Base-by-base conservation (phyloP, 1,284 basidiomycete genomes). In the Ganoderma sinense region DNA sequence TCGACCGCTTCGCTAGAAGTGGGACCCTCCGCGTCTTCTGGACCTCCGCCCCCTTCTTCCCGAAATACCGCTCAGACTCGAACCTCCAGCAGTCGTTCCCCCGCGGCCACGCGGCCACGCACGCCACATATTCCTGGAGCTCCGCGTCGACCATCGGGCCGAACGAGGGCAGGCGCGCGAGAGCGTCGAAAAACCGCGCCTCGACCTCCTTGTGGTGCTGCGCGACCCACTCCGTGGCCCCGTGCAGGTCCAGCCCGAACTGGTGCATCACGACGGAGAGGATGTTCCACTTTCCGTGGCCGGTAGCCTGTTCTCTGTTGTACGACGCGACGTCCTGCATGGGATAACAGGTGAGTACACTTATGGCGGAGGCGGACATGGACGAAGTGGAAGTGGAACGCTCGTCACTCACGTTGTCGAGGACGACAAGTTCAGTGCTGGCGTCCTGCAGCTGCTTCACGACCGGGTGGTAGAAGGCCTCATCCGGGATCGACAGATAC, bases 251-350 rank as follows among this genome's bases (percentile, higher is more conserved):
- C 41, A 76, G 69, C 18, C 71, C 73, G 41, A 78, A 71, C 43
- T 78, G 66, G 18, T 67, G 66, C 80, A 81, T 82, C 53, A 79
- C 75, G 62, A 81, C 71, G n/a, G 76, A 73, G 59, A 83, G 65
- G 69, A 82, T 76, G 75, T 83, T 83, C 75, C 82, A 80, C 26
- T 73, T 76, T 60, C 79, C 74, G 65, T 77, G 78, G 13, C 79
- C 80, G 10, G 76, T 75, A 13, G 80, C 74, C 67, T 82, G 80
- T 62, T 84, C 83, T 43, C 77, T 75, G 63, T 82, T 82, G 74
- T 80, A 84, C 1, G 83, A 84, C 67, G 76, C 76, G 0, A 83
- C 73, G 66, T 84, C 60, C 39, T 45, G 29, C 11, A 39, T 1
- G 36, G n/a, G n/a, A n/a, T 39, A 20, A 23, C 13, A 14, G 13